These are phyloP conservation scores for Coniosporium tulheliwenetii DNA, from an alignment of 2,329 filamentous ascomycete species.

Conservation along the genomic window DNA sequence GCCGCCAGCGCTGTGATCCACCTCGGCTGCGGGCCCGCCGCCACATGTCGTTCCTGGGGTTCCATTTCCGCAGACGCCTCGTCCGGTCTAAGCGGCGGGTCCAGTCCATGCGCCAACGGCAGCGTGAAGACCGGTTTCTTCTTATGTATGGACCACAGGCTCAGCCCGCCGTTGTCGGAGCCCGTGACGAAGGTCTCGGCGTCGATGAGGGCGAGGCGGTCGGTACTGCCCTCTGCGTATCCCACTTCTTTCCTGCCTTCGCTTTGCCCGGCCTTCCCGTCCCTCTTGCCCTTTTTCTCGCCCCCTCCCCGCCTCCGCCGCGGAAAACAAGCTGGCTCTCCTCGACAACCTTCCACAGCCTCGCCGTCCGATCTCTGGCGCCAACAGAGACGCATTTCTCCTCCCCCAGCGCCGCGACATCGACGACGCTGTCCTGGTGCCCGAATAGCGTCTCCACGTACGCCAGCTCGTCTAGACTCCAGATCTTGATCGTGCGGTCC, in stretches of 20 bases:
- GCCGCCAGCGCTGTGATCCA: constrained; percentile 83
- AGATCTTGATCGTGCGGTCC: constrained; percentile 89
- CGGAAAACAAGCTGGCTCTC: constrained; percentile 93
- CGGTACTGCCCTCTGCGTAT: constrained; percentile 69
- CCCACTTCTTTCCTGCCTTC: constrained; percentile 17
- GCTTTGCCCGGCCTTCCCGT: constrained; percentile 28
- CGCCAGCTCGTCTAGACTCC: constrained; percentile 80
- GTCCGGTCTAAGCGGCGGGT: constrained; percentile 50
- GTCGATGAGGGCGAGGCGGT: constrained; percentile 80
- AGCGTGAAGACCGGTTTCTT: constrained; percentile 85
- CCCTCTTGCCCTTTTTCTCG: constrained; percentile 26
- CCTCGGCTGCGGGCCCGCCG: constrained; percentile 54
- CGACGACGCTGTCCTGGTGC: constrained; percentile 80
- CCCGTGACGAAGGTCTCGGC: constrained; percentile 84
- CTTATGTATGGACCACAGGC: constrained; percentile 78
- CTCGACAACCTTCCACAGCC: constrained; percentile 91
- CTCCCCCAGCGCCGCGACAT: constrained; percentile 66
- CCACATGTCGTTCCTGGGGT: constrained; percentile 31
- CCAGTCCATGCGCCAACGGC: constrained; percentile 70
- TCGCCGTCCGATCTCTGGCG: constrained; percentile 75
- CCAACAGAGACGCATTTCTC: constrained; percentile 88
- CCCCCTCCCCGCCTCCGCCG: constrained; percentile 38
- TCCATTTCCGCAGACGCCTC: constrained; percentile 59
- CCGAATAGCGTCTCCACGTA: constrained; percentile 95
- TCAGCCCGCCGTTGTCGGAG: constrained; percentile 75